phyloP scores from a whole-genome alignment of 2,329 filamentous ascomycete genomes.

The Laburnicola sp. region DNA sequence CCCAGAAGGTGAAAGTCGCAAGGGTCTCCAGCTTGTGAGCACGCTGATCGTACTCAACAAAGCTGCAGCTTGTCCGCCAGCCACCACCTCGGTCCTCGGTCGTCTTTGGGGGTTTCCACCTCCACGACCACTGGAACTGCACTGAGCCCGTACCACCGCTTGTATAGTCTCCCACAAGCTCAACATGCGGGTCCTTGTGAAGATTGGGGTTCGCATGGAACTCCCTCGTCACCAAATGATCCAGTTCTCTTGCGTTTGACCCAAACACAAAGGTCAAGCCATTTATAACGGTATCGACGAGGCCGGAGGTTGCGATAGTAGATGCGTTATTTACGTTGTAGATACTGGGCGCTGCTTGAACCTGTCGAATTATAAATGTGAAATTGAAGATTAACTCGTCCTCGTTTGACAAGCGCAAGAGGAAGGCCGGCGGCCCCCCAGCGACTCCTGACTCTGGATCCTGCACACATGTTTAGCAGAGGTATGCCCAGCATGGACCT shows the following conservation, averaged over 20 bases:
- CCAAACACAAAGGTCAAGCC: conserved; percentile 92
- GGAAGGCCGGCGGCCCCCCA: conserved; percentile 65
- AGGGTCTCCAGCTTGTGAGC: conserved; percentile 86
- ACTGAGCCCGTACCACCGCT: conserved; percentile 83
- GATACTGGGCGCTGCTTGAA: conserved; percentile 47
- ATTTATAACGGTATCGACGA: conserved; percentile 74
- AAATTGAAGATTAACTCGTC: conserved; percentile 94
- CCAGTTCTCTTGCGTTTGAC: conserved; percentile 81
- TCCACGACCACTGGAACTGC: conserved; percentile 94
- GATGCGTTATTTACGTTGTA: conserved; percentile 51
- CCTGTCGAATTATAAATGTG: conserved; percentile 75
- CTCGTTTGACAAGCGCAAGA: conserved; percentile 84
- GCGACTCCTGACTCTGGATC: conserved; percentile 67
- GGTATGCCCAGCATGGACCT: conserved; percentile 4
- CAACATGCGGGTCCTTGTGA: conserved; percentile 95
- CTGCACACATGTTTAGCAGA: conserved; percentile 51
- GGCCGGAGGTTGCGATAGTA: conserved; percentile 46
- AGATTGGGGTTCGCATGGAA: conserved; percentile 97
- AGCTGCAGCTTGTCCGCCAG: conserved; percentile 96
- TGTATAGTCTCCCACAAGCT: conserved; percentile 87
- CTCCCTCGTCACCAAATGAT: conserved; percentile 90
- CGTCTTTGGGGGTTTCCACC: conserved; percentile 86
- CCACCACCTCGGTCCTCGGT: conserved; percentile 83
- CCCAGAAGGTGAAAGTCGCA: conserved; percentile 93
- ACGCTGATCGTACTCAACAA: conserved; percentile 94